Evolutionary conservation across 2,329 filamentous ascomycete species (phyloP).

Genomic region (Zymoseptoria tritici): DNA sequence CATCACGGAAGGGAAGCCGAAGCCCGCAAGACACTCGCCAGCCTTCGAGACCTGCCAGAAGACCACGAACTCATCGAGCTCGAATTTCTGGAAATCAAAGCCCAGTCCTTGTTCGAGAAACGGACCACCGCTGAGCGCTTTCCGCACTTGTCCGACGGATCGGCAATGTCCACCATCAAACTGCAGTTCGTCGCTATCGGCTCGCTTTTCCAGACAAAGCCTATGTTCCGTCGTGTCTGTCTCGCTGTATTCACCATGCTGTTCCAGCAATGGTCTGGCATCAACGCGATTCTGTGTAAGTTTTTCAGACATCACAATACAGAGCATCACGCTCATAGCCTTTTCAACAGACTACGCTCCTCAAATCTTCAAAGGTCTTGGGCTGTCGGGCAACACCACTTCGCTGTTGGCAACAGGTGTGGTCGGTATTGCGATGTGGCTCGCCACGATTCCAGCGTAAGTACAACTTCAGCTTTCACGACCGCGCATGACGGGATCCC

Average conservation of each 20-base stretch:
- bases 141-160: slow-evolving; percentile 55
- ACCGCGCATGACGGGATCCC: neutral
- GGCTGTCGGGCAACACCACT: slow-evolving; percentile 39
- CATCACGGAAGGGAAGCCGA: slow-evolving; percentile 64
- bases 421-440: slow-evolving; percentile 62
- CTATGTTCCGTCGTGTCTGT: slow-evolving; percentile 60
- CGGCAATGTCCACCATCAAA: slow-evolving; percentile 49
- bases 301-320: too few species aligned
- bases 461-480: neutral
- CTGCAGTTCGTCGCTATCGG: slow-evolving; percentile 61
- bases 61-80: slow-evolving; percentile 64
- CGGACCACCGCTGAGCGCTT: slow-evolving; percentile 60
- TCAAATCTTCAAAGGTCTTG: slow-evolving; percentile 42
- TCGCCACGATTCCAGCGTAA: slow-evolving; percentile 57
- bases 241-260: slow-evolving; percentile 46
- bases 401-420: slow-evolving; percentile 63
- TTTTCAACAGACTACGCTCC: slow-evolving; percentile 38
- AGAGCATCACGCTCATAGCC: too few species aligned
- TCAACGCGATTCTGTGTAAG: slow-evolving; percentile 36
- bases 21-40: slow-evolving; percentile 55
- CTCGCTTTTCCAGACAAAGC: slow-evolving; percentile 55
- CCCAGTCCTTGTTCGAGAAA: slow-evolving; percentile 71
- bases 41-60: slow-evolving; percentile 52
- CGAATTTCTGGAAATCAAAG: slow-evolving; percentile 78
- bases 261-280: slow-evolving; percentile 46